Conservation (phyloP, 2,329 filamentous ascomycete genomes). For the Diaporthe caulivora region DNA sequence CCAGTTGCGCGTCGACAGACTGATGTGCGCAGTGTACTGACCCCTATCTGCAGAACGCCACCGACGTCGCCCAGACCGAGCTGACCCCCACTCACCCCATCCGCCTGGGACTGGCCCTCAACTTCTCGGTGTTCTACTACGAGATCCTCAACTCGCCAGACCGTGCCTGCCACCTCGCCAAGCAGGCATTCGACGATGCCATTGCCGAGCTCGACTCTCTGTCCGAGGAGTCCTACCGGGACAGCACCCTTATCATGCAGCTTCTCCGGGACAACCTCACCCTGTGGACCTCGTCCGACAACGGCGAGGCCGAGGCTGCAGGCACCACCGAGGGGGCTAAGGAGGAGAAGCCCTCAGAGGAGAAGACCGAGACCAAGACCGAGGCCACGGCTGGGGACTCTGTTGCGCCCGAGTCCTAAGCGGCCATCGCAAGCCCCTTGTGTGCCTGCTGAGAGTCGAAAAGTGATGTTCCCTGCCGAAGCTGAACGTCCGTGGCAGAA, state of each 20-base stretch:
- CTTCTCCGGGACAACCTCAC: constrained; percentile 97
- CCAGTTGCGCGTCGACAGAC: neutral
- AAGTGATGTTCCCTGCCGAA: constrained; percentile 37
- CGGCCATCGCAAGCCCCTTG: constrained; percentile 34
- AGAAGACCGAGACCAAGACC: constrained; percentile 64
- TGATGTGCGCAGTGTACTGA: constrained; percentile 28
- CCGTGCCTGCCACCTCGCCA: constrained; percentile 97
- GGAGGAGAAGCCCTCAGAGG: constrained; percentile 71
- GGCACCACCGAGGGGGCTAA: constrained; percentile 65
- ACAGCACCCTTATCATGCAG: constrained; percentile 99
- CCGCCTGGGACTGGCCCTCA: constrained; percentile 89
- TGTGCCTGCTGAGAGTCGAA: constrained; percentile 35
- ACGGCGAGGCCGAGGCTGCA: constrained; percentile 79
- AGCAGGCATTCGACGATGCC: constrained; percentile 95
- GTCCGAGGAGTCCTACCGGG: constrained; percentile 99
- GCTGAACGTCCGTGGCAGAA: constrained; percentile 32
- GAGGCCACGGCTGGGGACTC: constrained; percentile 56
- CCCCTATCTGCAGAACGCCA: constrained; percentile 76
- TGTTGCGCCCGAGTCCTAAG: constrained; percentile 67
- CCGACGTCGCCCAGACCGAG: constrained; percentile 89
- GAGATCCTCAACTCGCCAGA: constrained; percentile 99
- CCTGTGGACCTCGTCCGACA: constrained; percentile 96
- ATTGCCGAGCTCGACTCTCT: constrained; percentile 98
- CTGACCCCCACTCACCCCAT: constrained; percentile 93
- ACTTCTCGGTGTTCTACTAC: constrained; percentile 99